A percentile compares a stretch with the other conserved stretches of the same genome.
Conservation (phyloP, 129 eudicot species). For the Dittrichia graveolens region DNA sequence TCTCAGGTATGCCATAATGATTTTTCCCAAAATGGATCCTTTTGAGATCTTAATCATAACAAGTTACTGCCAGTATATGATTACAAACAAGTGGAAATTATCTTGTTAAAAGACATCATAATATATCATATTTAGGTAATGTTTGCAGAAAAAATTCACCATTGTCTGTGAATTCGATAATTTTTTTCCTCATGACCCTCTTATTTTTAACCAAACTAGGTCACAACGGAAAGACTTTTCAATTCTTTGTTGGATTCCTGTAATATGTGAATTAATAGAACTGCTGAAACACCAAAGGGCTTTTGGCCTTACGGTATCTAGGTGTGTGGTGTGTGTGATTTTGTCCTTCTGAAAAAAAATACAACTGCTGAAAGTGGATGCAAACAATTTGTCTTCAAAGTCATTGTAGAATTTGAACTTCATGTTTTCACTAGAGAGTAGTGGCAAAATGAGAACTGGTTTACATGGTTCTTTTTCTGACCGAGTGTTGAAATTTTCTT, state of each 20-base stretch:
- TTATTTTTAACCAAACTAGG: not conserved
- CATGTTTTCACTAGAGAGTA: too few relatives aligned
- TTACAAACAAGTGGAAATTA: not conserved
- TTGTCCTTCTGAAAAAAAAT: not conserved
- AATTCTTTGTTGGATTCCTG: not conserved
- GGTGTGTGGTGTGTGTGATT: too few relatives aligned
- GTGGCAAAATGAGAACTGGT: too few relatives aligned
- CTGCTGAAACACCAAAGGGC: not conserved
- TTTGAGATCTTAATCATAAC: not conserved
- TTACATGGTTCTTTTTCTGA: too few relatives aligned
- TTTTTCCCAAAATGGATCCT: not conserved
- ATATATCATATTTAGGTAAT: not conserved
- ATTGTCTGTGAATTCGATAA: not conserved
- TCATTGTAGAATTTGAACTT: not conserved
- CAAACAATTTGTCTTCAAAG: not conserved
- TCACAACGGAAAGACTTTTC: not conserved
- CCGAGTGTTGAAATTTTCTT: too few relatives aligned
- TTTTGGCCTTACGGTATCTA: too few relatives aligned
- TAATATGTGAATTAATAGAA: constrained; percentile 8
- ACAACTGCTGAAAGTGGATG: not conserved
- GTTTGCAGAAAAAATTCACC: not conserved
- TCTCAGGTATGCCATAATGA: constrained; percentile 57
- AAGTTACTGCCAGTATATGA: constrained; percentile 3
- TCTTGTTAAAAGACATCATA: not conserved
- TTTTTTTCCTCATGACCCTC: not conserved